Evolutionary conservation across 345 rosid species (phyloP).

Genomic region (Garcia nutans): DNA sequence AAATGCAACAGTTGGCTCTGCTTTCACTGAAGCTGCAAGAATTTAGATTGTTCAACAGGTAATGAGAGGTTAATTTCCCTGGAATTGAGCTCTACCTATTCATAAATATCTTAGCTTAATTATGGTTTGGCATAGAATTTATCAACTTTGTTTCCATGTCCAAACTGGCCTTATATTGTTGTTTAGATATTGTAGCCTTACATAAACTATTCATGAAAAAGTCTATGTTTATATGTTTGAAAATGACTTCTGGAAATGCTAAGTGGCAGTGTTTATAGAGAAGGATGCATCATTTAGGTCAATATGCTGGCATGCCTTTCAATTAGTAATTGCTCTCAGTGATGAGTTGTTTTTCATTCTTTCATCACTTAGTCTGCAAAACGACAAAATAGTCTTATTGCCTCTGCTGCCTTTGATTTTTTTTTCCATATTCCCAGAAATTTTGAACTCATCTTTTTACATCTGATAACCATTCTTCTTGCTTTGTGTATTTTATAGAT

Average conservation of each 20-base stretch:
- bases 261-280: background rate
- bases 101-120: background rate
- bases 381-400: too few relatives aligned
- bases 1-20: background rate
- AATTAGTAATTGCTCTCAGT: background rate
- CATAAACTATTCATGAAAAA: background rate
- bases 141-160: background rate
- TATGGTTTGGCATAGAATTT: background rate
- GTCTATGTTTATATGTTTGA: background rate
- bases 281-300: too few relatives aligned
- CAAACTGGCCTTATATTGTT: background rate
- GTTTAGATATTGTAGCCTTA: background rate
- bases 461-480: background rate
- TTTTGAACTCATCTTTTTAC: background rate
- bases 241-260: background rate
- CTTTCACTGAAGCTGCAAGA: background rate
- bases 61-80: background rate
- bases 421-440: background rate
- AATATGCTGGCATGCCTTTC: too few relatives aligned
- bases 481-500: slow-evolving; percentile 32
- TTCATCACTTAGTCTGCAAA: background rate
- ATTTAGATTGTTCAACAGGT: background rate
- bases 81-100: too few relatives aligned
- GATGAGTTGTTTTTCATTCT: background rate
- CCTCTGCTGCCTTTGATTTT: background rate